phyloP scores from a whole-genome alignment of 306 rosid species.

The Fragaria iinumae region DNA sequence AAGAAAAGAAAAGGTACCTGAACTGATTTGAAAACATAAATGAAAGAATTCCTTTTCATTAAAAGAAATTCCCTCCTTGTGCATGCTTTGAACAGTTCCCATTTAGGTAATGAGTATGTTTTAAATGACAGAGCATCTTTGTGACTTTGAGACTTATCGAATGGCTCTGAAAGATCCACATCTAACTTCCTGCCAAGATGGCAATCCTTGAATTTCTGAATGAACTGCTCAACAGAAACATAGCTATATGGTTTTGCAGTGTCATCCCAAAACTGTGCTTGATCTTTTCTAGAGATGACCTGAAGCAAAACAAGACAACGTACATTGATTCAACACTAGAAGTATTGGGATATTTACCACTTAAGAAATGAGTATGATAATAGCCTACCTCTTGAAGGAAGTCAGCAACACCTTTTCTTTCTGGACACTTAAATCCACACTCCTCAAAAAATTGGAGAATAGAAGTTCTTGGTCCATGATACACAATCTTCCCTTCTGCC shows the following conservation, averaged over 20 bases:
- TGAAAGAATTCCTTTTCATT: conserved; percentile 67
- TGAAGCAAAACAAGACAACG: conserved; percentile 24
- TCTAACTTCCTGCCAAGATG: conserved; percentile 50
- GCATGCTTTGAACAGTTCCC: conserved; percentile 66
- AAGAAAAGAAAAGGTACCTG: conserved; percentile 44
- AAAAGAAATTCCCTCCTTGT: conserved; percentile 73
- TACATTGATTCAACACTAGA: not conserved
- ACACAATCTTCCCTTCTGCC: conserved; percentile 77
- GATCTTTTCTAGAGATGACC: conserved; percentile 77
- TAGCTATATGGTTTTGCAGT: conserved; percentile 54
- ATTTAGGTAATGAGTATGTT: conserved; percentile 57
- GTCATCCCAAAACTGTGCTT: conserved; percentile 64
- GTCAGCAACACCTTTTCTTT: conserved; percentile 88
- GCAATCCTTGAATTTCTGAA: conserved; percentile 47
- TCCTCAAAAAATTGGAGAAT: conserved; percentile 60
- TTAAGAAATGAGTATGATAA: not conserved
- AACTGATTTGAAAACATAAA: conserved; percentile 64
- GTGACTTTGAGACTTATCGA: conserved; percentile 58
- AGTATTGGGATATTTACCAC: not conserved
- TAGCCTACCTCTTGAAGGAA: conserved; percentile 73
- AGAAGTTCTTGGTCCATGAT: conserved; percentile 60
- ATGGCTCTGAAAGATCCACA: conserved; percentile 53
- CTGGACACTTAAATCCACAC: conserved; percentile 83
- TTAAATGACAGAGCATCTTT: conserved; percentile 45
- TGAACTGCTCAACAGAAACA: conserved; percentile 61